Base-by-base conservation (phyloP, 2,329 filamentous ascomycete genomes). In the Penicillium sp. region DNA sequence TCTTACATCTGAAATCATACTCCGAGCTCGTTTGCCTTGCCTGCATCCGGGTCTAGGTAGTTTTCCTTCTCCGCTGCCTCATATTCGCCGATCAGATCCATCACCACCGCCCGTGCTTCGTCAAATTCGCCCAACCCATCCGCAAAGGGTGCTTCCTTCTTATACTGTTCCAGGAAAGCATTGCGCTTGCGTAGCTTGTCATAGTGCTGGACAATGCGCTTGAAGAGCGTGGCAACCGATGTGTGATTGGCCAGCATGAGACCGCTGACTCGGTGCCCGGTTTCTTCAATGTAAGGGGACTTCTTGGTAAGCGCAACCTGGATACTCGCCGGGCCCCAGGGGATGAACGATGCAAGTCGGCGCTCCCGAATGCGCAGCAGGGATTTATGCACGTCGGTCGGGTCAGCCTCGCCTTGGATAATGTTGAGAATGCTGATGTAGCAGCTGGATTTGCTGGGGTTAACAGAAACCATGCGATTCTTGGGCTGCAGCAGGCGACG, bases 381-480 rank as follows among this genome's bases (percentile, higher is more conserved):
- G 61, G 93, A 97, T 83, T 99, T 99, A 81, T 99, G 94, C 53
- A 99, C 85, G 75, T 99, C 95, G 3, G 93, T 97, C 8, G 94
- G 93, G 71, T 99, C 95, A 38, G 95, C 94, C 74, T 99, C 94
- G 68, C 94, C 94, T 79, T 97, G 94, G 67, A 99, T 99, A 67
- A 99, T 96, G 75, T 99, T 97, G 59, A 99, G 81, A 65, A 99
- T 97, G 45, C 92, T 96, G 70, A 99, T 97, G 79, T 99, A 99
- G 79, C 94, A 99, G 77, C 92, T 97, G 79, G 91, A 95, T 79
- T 97, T 97, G 67, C 89, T 90, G 1, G 93, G 92, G 53, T 92
- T 89, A 21, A 94, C 96, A 22, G 92, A 96, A 43, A 99, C 94
- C 94, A 99, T 99, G 71, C 95, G 88, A 76, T 99, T 99, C 82